Base-by-base conservation (phyloP, 2,329 filamentous ascomycete genomes). In the Lasiodiplodia sp. region DNA sequence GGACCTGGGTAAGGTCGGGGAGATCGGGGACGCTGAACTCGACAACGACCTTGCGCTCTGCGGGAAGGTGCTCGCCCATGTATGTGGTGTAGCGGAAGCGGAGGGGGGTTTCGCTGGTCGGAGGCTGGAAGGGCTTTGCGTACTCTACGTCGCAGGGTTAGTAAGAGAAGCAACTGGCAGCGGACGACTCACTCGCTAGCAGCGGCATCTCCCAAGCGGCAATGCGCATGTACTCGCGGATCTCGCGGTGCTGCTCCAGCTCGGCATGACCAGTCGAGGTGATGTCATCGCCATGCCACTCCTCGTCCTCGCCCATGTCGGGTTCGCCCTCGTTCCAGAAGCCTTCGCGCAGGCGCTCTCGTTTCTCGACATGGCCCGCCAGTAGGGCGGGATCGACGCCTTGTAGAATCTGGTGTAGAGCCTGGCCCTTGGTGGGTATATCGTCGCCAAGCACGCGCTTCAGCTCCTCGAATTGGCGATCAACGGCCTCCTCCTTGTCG, bases 31-130 rank as follows among this genome's bases (percentile, higher is more conserved):
- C 90, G 71, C 86, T 88, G 81, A 98, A 97, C 78, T 97, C 92
- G 67, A 98, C 89, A 14, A 98, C 94, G 23, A 99, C 94, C 85
- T 99, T 99, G 78, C 90, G 90, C 81, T 94, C 90, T 2, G 95
- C 93, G 0, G 96, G 95, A 82, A 99, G 96, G 68, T 88, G 85
- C 82, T 98, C 96, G 75, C 95, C 95, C 87, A 99, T 91, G 83
- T 98, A 98, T 47, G 91, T 94, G 18, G 96, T 99, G 84, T 97
- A 97, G 75, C 96, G 91, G 89, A 97, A 99, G 75, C 95, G 91
- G 69, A 99, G 88, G 56, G 93, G 89, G 74, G 92, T 86, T 56
- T 88, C 80, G 37, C 85, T 79, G 16, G 87, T 86, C 2, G 95
- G 93, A 2, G 90, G 87, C 70, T 86, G 82, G 79, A 97, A 98